Conservation (phyloP, 305 asterid species). For the Fraxinus baroniana region DNA sequence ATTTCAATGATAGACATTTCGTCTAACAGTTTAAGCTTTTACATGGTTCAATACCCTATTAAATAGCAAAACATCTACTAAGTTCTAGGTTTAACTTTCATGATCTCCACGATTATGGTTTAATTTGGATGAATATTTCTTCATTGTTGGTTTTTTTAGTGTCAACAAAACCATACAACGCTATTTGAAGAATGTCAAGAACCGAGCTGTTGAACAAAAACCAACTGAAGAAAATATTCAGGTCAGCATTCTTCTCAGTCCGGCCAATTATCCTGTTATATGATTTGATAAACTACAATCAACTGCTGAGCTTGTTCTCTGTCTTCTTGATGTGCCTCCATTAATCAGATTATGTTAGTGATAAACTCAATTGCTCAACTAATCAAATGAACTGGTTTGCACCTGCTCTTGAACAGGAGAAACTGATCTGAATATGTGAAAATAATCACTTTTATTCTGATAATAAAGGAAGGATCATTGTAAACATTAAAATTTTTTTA, state of each 20-base stretch:
- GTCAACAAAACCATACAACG: constrained; percentile 33
- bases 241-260: constrained; percentile 26
- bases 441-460: background rate
- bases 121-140: background rate
- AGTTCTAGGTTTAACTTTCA: background rate
- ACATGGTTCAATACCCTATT: background rate
- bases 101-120: background rate
- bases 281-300: background rate
- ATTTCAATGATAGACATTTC: background rate
- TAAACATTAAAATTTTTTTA: background rate
- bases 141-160: constrained; percentile 21
- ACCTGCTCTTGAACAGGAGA: background rate
- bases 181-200: constrained; percentile 35
- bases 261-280: background rate
- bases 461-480: background rate
- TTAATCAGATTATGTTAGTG: background rate
- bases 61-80: background rate
- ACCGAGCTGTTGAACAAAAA: constrained; percentile 5
- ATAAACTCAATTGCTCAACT: background rate
- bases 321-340: background rate
- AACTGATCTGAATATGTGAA: background rate
- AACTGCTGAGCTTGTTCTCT: background rate
- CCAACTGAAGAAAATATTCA: constrained; percentile 21
- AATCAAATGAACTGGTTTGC: background rate
- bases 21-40: background rate